Base-by-base conservation (phyloP, 805 yeast genomes). In the Nakazawaea populi region DNA sequence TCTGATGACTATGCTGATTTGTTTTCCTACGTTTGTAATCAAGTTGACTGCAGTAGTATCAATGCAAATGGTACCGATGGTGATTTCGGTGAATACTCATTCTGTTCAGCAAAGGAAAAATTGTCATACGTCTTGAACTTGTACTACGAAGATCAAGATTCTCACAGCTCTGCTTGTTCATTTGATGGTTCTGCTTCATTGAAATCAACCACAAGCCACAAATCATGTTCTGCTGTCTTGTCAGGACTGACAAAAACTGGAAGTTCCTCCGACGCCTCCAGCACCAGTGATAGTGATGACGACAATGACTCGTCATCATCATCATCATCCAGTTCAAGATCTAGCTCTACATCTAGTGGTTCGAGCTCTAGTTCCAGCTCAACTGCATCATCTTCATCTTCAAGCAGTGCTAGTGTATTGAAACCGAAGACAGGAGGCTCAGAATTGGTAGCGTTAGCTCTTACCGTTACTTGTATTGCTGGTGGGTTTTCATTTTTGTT, bases 211-310 rank as follows among this genome's bases (percentile, higher is more conserved):
- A 53, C 71, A 52, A 65, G 74, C 36, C 74, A 74, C 37, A 68
- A 79, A 27, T 64, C 78, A 40, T 84, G 90, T 71, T 57, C 78
- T 30, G 71, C 80, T 32, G 60, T 75, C 54, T 61, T 79, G 55
- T 61, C 68, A 43, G 77, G 82, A 58, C 90, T 91, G 58, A 95
- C 95, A 64, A 55, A 76, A 54, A 75, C 77, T 47, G 96, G 95
- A 66, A 64, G 81, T 52, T 89, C 89, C 51, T 63, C 77, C 42
- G 79, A 79, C 48, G 75, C 79, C 56, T 56, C 67, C 48, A 66
- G 74, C 36, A 77, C 40, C 10, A 37, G 40, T 12, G 40, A 37
- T 12, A 10, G 14, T 4, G 40, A 12, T 2, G 40, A 37, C 3
- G 40, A 37, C 18, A 18, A 37, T 37, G 18, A n/a, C 14, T 37